Evolutionary conservation across 352 stramenopile genomes (phyloP), one percentile per base, ranked within the genome.

Genomic region (Globisporangium canariense): DNA sequence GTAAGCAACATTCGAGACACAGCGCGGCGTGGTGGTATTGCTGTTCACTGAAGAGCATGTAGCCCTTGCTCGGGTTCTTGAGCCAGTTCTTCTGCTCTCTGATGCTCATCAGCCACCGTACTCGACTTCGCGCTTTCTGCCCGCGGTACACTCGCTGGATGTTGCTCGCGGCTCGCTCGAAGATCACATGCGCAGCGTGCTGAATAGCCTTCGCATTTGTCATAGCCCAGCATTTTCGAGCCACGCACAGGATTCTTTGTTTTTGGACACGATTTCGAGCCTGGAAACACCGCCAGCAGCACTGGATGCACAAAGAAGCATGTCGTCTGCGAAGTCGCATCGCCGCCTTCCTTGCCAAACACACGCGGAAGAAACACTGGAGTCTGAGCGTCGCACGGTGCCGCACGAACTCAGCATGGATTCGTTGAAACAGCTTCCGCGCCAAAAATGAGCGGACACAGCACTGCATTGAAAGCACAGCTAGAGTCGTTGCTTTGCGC

Each of bases 81-180:
- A 69, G 67, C 81, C 79, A 90, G 30, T 76, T 74, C 1, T 36
- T 54, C 58, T 88, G 71, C 20, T 88, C 62, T 6, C 73, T 59
- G 3, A 64, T 50, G 22, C 62, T 68, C 2, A 70, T 22, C 3
- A 89, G 54, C 38, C 67, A 67, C 16, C 79, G 69, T 20, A 85
- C 79, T 5, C 68, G 58, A 0, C 65, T 65, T 7, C 77, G 75
- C 25, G 71, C 74, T 2, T 65, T 57, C 61, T 72, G 74, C 0
- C 74, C 79, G n/a, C 76, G 77, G 58, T 79, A 86, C 34, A 74
- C 32, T 18, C 72, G 78, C 43, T 90, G 79, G 28, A 90, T 76
- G 9, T 32, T 63, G 13, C 20, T 57, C 4, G 78, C 76, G 3
- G 79, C 75, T 5, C 7, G 43, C 9, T 75, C 22, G 2, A 74